phyloP scores from a whole-genome alignment of 1,139 yeast species.

The Kurtzmaniella quercitrusa region DNA sequence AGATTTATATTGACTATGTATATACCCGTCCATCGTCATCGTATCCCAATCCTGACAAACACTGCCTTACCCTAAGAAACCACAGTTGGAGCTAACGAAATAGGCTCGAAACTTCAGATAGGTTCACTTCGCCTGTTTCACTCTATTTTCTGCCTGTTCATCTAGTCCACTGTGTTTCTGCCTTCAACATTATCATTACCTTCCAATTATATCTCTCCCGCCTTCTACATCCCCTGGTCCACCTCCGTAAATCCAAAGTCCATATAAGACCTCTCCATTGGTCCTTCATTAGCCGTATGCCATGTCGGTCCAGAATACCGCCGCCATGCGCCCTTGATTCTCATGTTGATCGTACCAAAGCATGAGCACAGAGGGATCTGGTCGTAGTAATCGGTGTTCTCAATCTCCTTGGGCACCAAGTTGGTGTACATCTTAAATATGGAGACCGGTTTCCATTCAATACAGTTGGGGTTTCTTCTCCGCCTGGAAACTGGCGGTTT shows the following conservation, averaged over 20 bases:
- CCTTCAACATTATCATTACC: too few species aligned
- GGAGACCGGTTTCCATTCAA: conserved; percentile 34
- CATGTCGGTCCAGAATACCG: conserved; percentile 8
- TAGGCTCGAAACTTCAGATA: too few species aligned
- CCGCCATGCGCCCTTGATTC: conserved; percentile 33
- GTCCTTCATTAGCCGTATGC: not conserved
- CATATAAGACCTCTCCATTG: not conserved
- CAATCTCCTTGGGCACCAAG: conserved; percentile 19
- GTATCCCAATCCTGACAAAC: too few species aligned
- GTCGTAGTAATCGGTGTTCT: conserved; percentile 21
- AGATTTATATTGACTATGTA: too few species aligned
- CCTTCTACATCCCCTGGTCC: not conserved
- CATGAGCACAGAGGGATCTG: conserved; percentile 28
- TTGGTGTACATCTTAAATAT: conserved; percentile 35
- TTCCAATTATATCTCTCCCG: too few species aligned
- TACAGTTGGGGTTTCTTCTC: conserved; percentile 18
- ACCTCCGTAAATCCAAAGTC: not conserved
- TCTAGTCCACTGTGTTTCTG: too few species aligned
- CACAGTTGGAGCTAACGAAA: too few species aligned
- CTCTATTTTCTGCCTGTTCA: too few species aligned
- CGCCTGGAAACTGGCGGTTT: conserved; percentile 8
- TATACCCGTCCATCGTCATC: too few species aligned
- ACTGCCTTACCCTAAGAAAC: too few species aligned
- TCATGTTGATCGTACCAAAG: conserved; percentile 38
- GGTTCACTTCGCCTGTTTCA: too few species aligned